phyloP scores from a whole-genome alignment of 495 filamentous ascomycete species.

The Hapsidospora chrysogenum region DNA sequence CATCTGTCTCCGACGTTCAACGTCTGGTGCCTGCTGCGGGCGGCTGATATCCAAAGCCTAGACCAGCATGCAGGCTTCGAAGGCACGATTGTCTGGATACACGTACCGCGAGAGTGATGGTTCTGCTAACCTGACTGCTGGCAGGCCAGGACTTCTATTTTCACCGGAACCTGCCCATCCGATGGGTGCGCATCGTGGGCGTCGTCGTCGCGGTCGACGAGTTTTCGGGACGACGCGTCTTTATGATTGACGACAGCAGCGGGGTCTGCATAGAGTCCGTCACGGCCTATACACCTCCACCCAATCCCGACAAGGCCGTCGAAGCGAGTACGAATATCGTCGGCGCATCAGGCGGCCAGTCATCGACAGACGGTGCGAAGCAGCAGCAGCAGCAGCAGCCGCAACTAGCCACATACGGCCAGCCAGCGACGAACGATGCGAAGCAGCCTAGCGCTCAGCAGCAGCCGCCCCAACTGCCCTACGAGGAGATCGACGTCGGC shows the following conservation, averaged over 20 bases:
- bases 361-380: no score
- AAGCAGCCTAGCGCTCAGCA: background rate
- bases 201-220: slow-evolving; percentile 63
- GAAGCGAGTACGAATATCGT: background rate
- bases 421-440: no score
- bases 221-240: slow-evolving; percentile 36
- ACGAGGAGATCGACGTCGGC: slow-evolving; percentile 41
- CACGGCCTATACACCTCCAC: slow-evolving; percentile 6
- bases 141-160: slow-evolving; percentile 61
- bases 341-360: no score
- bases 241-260: slow-evolving; percentile 75
- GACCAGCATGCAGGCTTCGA: slow-evolving; percentile 42
- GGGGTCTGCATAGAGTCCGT: slow-evolving; percentile 53
- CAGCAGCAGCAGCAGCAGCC: background rate
- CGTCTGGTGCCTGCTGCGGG: slow-evolving; percentile 66
- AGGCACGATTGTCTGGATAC: slow-evolving; percentile 29
- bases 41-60: slow-evolving; percentile 49
- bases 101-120: background rate
- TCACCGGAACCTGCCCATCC: slow-evolving; percentile 75
- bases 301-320: slow-evolving; percentile 4
- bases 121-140: background rate
- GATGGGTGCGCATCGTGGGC: slow-evolving; percentile 66
- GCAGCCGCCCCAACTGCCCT: slow-evolving; percentile 5
- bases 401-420: no score
- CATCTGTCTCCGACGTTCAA: slow-evolving; percentile 65